These are phyloP conservation scores for Phlebiopsis flavidoalba DNA, from an alignment of 768 basidiomycete species.

Conservation along the genomic window DNA sequence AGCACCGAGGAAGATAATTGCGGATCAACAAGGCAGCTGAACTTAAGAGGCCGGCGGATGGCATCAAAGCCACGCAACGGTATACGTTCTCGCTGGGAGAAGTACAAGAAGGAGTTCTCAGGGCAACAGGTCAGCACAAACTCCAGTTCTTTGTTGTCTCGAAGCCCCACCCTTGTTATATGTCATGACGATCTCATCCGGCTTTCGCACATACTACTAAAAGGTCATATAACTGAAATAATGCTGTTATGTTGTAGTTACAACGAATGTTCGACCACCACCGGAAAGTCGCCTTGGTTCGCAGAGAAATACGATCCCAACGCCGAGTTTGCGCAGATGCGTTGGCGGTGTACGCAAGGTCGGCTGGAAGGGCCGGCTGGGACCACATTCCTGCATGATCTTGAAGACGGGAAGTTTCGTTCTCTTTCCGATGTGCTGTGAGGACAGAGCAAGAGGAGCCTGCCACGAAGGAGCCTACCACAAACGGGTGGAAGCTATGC, in stretches of 20 bases:
- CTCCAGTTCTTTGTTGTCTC: not conserved
- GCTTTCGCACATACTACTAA: not conserved
- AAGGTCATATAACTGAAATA: conserved; percentile 7
- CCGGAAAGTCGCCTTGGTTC: conserved; percentile 94
- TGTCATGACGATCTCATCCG: not conserved
- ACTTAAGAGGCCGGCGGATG: conserved; percentile 77
- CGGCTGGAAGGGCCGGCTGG: conserved; percentile 75
- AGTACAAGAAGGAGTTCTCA: conserved; percentile 89
- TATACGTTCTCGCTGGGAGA: conserved; percentile 83
- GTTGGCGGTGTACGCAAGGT: conserved; percentile 81
- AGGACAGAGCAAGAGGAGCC: conserved; percentile 47
- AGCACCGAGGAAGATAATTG: conserved; percentile 75
- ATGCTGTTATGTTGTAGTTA: conserved; percentile 47
- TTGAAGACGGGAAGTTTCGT: conserved; percentile 87
- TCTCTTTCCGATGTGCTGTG: conserved; percentile 64
- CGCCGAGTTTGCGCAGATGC: conserved; percentile 63
- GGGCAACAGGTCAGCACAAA: conserved; percentile 71
- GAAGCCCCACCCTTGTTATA: not conserved
- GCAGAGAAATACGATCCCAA: conserved; percentile 89
- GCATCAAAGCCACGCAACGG: conserved; percentile 80
- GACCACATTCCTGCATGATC: conserved; percentile 70
- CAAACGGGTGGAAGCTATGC: conserved; percentile 33
- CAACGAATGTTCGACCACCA: conserved; percentile 96
- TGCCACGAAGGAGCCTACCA: conserved; percentile 43
- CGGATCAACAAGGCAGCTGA: conserved; percentile 83